Base-by-base conservation (phyloP, 2,329 filamentous ascomycete species). In the Xylaria sp. region DNA sequence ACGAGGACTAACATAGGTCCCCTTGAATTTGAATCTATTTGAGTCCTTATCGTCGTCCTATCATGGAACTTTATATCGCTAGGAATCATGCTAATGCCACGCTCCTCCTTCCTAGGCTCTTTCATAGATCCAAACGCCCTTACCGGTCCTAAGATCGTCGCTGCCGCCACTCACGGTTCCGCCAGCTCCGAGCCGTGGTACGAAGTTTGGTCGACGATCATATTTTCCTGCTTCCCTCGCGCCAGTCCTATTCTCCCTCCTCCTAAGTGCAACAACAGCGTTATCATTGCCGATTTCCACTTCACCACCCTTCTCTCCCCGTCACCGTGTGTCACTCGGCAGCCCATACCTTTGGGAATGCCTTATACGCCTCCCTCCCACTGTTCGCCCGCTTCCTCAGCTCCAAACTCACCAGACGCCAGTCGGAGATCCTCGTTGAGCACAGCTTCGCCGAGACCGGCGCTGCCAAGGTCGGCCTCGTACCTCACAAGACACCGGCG, bases 321-420 rank as follows among this genome's bases (percentile, higher is more conserved):
- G 69, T 70, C 70, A 71, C 65, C 75, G 70, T 74, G 63, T 51
- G 61, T 65, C 61, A 40, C 65, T 61, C 71, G 75, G 78, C 74
- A 73, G 71, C 67, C 75, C 72, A 73, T 73, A 76, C 73, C 73
- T 64, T 75, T 80, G 80, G 84, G 87, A 84, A 96, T 96, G 93
- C 93, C 93, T 89, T 96, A 96, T 85, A 96, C 93, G 81, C 92
- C 93, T 69, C 93, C 93, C 71, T 88, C 90, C 75, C 87, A 88
- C 78, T 83, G 86, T 78, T 90, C 89, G 69, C 88, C 89, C 77
- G 84, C 88, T 74, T 84, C 86, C 70, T 89, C 89, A 75, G 83
- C 84, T 68, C 82, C 86, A 60, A 77, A 83, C 26, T 90, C 89
- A 60, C 88, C 88, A 13, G 82, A 84, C 73, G 77, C 79, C 72